Evolutionary conservation across 805 yeast genomes (phyloP), one percentile per base, ranked within the genome.

Genomic region (Ogataea paradorogensis): DNA sequence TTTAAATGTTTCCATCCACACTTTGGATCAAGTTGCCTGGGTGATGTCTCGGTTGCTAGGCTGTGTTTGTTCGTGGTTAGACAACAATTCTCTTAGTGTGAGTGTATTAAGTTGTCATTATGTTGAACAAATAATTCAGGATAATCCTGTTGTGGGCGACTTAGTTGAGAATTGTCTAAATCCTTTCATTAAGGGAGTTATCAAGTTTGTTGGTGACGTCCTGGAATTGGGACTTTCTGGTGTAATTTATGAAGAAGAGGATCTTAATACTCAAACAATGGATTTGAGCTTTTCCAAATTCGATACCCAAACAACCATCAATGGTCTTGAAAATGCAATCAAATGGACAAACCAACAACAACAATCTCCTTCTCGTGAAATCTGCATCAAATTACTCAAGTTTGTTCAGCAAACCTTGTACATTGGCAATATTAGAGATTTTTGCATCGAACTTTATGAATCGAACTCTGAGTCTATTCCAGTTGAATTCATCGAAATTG

Each of bases 31-130:
- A 27, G 74, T 78, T 0, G 62, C 73, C 3, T 71, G 76, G 31
- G 62, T 84, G 6, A 65, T 77, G 47, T 81, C 78, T 51, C 65
- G 72, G 27, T 58, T 88, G 11, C 54, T 81, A 7, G 66, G 76
- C 29, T 62, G 75, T 24, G 66, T 80, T 26, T 72, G 81, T 60
- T 67, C 80, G 7, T 91, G 98, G 98, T 67, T 87, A 28, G 71
- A 76, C 40, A 87, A 87, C 42, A 74, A 82, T 43, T 76, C 90
- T 7, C 64, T 88, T 31, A 76, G 88, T n/a, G 84, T 82, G 15
- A 85, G 91, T 0, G 74, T 91, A 1, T 65, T 88, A 31, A 78
- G 95, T 47, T 84, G 90, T 53, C 65, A 85, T 15, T 82, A 81
- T 52, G 80, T 88, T 26, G 53, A 52, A 34, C 40, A 44, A 41